A percentile compares a stretch with the other conserved stretches of the same genome.
These are phyloP conservation scores for Solanum chiquidenum DNA, from an alignment of 257 asterid species.

Conservation along the genomic window DNA sequence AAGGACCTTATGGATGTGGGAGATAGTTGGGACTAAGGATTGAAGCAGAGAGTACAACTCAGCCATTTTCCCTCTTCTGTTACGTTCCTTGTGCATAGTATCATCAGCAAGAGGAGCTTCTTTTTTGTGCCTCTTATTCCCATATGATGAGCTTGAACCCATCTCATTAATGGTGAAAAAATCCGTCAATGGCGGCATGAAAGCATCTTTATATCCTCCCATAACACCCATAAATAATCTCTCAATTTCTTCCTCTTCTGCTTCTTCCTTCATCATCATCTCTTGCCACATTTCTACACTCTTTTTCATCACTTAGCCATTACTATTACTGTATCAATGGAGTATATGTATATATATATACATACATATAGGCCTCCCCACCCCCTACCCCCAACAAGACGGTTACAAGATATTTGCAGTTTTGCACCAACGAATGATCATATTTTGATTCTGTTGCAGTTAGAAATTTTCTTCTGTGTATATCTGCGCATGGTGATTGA, in stretches of 20 bases:
- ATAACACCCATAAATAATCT: constrained; percentile 35
- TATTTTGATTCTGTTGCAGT: background rate
- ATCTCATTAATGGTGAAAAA: background rate
- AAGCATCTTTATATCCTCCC: constrained; percentile 43
- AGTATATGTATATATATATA: background rate
- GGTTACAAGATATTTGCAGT: constrained; percentile 12
- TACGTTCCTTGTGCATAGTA: constrained; percentile 8
- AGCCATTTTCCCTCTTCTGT: constrained; percentile 26
- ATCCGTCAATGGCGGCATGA: constrained; percentile 35
- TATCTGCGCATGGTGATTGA: background rate
- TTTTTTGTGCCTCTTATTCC: constrained; percentile 1
- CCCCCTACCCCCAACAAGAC: background rate
- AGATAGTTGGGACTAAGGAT: constrained; percentile 45
- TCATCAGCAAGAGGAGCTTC: background rate
- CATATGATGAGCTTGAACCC: background rate
- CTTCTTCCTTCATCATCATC: constrained; percentile 8
- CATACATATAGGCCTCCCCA: background rate
- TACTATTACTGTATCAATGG: background rate
- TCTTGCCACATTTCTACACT: constrained; percentile 2
- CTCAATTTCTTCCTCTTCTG: constrained; percentile 21
- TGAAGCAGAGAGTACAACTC: constrained; percentile 37
- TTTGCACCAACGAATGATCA: background rate
- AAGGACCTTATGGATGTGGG: constrained; percentile 26
- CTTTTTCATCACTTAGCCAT: background rate
- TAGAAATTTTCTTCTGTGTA: background rate